phyloP scores from a whole-genome alignment of 805 yeast genomes.

The Wickerhamomyces rabaulensis region DNA sequence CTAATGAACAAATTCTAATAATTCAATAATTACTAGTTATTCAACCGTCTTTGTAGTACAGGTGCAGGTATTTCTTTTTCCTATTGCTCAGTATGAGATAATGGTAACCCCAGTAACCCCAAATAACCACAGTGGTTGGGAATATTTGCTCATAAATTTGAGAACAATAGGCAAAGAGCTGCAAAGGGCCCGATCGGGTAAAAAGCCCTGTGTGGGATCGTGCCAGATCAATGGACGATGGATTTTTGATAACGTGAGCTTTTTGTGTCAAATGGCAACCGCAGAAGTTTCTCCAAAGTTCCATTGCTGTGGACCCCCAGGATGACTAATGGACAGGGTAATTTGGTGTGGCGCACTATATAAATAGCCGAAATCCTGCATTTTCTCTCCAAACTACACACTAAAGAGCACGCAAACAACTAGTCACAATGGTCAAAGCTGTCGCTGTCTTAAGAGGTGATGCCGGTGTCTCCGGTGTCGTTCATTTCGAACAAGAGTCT shows the following conservation, averaged over 20 bases:
- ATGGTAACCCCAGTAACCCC: neutral
- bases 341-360: neutral
- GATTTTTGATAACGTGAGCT: too few relatives aligned
- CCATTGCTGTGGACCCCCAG: neutral
- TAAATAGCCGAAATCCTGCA: neutral
- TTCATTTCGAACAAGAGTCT: slow-evolving; percentile 76
- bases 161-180: neutral
- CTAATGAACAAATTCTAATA: too few relatives aligned
- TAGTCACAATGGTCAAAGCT: slow-evolving; percentile 19
- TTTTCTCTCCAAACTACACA: neutral
- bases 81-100: neutral
- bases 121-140: neutral
- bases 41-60: too few relatives aligned
- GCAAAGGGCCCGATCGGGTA: neutral
- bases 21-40: too few relatives aligned
- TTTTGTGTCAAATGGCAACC: too few relatives aligned
- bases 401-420: neutral
- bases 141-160: neutral
- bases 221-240: too few relatives aligned
- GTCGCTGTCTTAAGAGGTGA: slow-evolving; percentile 98
- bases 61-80: too few relatives aligned
- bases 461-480: slow-evolving; percentile 81
- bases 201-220: too few relatives aligned
- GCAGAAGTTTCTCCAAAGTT: neutral
- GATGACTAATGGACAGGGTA: neutral